Percentiles rank a stretch among this genome's conserved stretches.
phyloP scores from a whole-genome alignment of 2,329 filamentous ascomycete genomes.

The Pyrenophora teres region DNA sequence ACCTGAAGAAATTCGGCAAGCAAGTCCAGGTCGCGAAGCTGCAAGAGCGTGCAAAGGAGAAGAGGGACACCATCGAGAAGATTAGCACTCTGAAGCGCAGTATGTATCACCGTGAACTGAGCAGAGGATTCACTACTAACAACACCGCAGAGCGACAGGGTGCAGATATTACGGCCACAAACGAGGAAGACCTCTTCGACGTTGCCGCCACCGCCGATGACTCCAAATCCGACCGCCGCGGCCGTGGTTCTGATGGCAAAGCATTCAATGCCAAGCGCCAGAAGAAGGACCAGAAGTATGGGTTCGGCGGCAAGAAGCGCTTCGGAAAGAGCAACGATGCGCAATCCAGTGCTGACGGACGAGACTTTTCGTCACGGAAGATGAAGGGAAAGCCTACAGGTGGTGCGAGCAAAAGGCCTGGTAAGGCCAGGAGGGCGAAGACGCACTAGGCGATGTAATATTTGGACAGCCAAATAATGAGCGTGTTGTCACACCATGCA shows the following conservation, averaged over 20 bases:
- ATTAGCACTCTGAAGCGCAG: slow-evolving; percentile 94
- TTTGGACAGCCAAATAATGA: neutral
- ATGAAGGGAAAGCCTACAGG: slow-evolving; percentile 69
- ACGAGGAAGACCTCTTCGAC: slow-evolving; percentile 89
- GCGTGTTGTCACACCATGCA: slow-evolving; percentile 4
- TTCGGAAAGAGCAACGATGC: slow-evolving; percentile 91
- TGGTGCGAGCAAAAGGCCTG: slow-evolving; percentile 37
- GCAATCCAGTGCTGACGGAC: slow-evolving; percentile 77
- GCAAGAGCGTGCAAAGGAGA: slow-evolving; percentile 90
- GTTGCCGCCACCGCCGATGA: slow-evolving; percentile 67
- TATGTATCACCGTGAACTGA: slow-evolving; percentile 56
- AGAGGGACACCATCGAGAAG: slow-evolving; percentile 92
- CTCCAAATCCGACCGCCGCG: slow-evolving; percentile 52
- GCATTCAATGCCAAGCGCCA: slow-evolving; percentile 72
- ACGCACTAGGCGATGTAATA: slow-evolving; percentile 22
- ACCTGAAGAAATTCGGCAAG: slow-evolving; percentile 99
- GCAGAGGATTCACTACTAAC: slow-evolving; percentile 23
- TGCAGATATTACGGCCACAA: slow-evolving; percentile 65
- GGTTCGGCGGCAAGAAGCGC: slow-evolving; percentile 94
- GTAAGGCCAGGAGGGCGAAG: slow-evolving; percentile 44
- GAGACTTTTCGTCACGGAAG: slow-evolving; percentile 77
- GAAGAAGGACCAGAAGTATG: slow-evolving; percentile 94
- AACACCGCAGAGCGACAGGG: slow-evolving; percentile 77
- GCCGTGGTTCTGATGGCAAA: slow-evolving; percentile 31
- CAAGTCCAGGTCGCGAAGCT: slow-evolving; percentile 95